Conservation (phyloP, 1,284 basidiomycete species). For the Papiliotrema laurentii region DNA sequence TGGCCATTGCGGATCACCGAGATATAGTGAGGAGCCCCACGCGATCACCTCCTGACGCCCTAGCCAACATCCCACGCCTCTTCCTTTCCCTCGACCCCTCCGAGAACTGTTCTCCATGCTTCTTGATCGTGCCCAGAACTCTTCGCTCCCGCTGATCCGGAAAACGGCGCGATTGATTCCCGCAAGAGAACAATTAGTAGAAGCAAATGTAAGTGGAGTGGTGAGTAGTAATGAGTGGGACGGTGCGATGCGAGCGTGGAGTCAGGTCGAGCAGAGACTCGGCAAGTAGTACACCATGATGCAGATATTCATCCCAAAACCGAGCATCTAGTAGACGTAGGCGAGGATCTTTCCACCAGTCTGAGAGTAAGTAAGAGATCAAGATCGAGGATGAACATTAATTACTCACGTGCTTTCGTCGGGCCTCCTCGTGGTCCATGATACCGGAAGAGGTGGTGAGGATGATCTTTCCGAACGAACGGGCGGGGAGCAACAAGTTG, state of each 20-base stretch:
- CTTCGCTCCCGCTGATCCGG: constrained; percentile 2
- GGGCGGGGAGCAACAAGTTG: constrained; percentile 85
- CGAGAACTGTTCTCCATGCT: not conserved
- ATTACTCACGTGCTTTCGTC: constrained; percentile 77
- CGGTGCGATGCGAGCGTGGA: constrained; percentile 9
- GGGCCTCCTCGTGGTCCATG: constrained; percentile 98
- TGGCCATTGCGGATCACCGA: constrained; percentile 30
- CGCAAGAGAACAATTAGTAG: not conserved
- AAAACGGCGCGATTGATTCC: constrained; percentile 4
- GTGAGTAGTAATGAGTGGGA: constrained; percentile 3
- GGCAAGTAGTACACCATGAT: constrained; percentile 3
- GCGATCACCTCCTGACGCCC: not conserved
- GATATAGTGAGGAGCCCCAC: constrained; percentile 16
- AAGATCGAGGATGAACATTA: not conserved
- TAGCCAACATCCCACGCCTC: constrained; percentile 17
- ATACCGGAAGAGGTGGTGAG: constrained; percentile 95
- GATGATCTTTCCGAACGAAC: constrained; percentile 96
- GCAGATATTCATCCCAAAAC: constrained; percentile 13
- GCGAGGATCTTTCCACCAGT: constrained; percentile 54
- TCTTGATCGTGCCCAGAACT: not conserved
- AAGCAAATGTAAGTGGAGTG: not conserved
- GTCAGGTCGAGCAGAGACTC: constrained; percentile 5
- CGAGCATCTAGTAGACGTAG: constrained; percentile 48
- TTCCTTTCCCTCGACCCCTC: constrained; percentile 7
- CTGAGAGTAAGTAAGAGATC: constrained; percentile 7